Base-by-base conservation (phyloP, 352 stramenopile species). In the Lagenidium sp. region DNA sequence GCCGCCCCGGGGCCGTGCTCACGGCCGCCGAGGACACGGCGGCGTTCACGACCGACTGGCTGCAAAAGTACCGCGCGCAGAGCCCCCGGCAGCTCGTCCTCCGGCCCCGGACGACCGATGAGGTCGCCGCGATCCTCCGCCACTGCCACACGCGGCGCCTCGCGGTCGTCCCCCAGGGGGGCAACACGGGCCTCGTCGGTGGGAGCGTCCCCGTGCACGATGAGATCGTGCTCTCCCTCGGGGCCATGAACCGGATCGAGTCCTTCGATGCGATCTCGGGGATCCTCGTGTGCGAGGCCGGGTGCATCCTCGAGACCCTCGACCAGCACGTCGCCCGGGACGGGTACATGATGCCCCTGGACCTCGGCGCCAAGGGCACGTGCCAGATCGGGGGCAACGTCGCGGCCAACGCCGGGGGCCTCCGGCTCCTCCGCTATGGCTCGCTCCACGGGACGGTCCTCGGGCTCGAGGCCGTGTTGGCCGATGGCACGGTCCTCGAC, bases 351-450 rank as follows among this genome's bases (percentile, higher is more conserved):
- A 94, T 98, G 58, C 95, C 96, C 10, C 58, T 98, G 15, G 96
- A 99, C 57, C 77, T 99, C 5, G 95, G 93, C 24, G 88, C 95
- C n/a, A 98, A 98, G 54, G 96, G 96, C 30, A 93, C 82, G n/a
- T 99, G 96, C 60, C 80, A 94, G 58, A 98, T 99, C 55, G 96
- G 96, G 31, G 96, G 96, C 19, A 99, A 98, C 65, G 63, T 98
- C 2, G 76, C 81, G 15, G 96, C 95, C 1, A 98, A 98, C 54
- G 96, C 96, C 3, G 96, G 95, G 24, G 96, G 96, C 2, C 59
- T 97, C 5, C 94, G 95, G 6, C 68, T 97, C 47, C 63, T 97
- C 48, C 70, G 95, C 23, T 98, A 98, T 59, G 94, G 94, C 10
- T 96, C 84, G 26, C 71, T 99, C 5, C 95, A 98, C 45, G 91